Base-by-base conservation (phyloP, 176 grass and related monocot species). In the Phragmites australis region DNA sequence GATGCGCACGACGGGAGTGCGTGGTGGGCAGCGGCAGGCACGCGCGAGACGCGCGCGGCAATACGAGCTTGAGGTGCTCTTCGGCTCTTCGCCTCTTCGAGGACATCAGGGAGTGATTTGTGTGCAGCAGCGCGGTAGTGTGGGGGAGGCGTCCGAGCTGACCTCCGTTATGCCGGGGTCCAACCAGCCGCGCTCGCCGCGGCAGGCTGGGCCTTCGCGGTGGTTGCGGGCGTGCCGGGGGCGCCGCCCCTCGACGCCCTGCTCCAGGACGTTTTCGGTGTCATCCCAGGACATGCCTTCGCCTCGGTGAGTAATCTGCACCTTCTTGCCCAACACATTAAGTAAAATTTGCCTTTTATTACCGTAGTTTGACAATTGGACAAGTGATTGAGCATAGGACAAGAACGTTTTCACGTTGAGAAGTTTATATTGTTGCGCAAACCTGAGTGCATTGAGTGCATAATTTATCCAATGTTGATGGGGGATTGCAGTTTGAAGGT, bases 91-190 rank as follows among this genome's bases (percentile, higher is more conserved):
- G n/a, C n/a, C n/a, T n/a, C n/a, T n/a, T n/a, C n/a, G n/a, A n/a
- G n/a, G n/a, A n/a, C n/a, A n/a, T n/a, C n/a, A n/a, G n/a, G n/a
- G n/a, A n/a, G n/a, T n/a, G n/a, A n/a, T n/a, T n/a, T n/a, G n/a
- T n/a, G n/a, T n/a, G 88, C 27, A 89, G 84, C 81, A 92, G 96
- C 78, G 85, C 88, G 30, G 86, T 94, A 3, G 96, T 92, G 0
- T 94, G 92, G 96, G 96, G 1, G 96, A 98, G 86, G 90, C 86
- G 4, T 88, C 96, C 19, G 92, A 94, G 19, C 88, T 98, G 22
- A 92, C 92, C 27, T 98, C 90, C 32, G 90, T 98, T 48, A 98
- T 88, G 72, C 88, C 34, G 90, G 94, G 88, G 92, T 94, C 85
- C 96, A 94, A 90, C 82, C 86, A 10, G 51, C 12, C 3, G 96